phyloP scores from a whole-genome alignment of 2,329 filamentous ascomycete genomes.

The Alternaria postmessia region DNA sequence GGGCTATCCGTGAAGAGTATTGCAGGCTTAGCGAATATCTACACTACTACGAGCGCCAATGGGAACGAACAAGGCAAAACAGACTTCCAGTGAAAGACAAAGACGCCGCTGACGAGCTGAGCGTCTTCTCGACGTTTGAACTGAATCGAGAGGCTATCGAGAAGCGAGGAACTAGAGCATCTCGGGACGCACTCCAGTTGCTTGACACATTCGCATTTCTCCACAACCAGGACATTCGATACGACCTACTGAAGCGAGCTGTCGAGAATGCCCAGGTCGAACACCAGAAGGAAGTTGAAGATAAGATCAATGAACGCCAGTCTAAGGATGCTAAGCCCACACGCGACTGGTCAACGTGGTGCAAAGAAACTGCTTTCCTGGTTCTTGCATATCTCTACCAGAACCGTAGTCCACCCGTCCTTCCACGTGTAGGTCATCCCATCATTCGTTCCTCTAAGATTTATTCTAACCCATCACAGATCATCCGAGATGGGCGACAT shows the following conservation, averaged over 20 bases:
- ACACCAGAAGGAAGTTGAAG: no score
- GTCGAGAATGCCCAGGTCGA: neutral
- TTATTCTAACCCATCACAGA: no score
- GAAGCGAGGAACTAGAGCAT: neutral
- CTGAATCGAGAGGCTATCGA: slow-evolving; percentile 6
- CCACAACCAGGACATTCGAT: slow-evolving; percentile 7
- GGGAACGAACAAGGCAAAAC: slow-evolving; percentile 18
- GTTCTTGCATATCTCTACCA: slow-evolving; percentile 2
- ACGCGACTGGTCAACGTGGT: slow-evolving; percentile 4
- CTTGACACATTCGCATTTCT: slow-evolving; percentile 11
- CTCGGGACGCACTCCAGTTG: slow-evolving; percentile 4
- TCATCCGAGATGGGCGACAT: no score
- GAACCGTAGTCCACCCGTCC: neutral
- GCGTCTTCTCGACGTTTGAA: slow-evolving; percentile 5
- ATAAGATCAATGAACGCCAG: no score
- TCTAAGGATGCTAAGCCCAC: neutral
- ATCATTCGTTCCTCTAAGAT: no score
- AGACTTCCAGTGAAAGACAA: slow-evolving; percentile 3
- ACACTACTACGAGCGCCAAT: slow-evolving; percentile 20
- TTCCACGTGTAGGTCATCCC: no score
- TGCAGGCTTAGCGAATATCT: slow-evolving; percentile 31
- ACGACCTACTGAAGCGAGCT: slow-evolving; percentile 3
- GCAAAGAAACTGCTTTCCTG: slow-evolving; percentile 3
- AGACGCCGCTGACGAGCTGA: slow-evolving; percentile 6
- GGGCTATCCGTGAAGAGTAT: slow-evolving; percentile 24